Evolutionary conservation across 306 rosid genomes (phyloP).

Genomic region (Vigna hirtella): DNA sequence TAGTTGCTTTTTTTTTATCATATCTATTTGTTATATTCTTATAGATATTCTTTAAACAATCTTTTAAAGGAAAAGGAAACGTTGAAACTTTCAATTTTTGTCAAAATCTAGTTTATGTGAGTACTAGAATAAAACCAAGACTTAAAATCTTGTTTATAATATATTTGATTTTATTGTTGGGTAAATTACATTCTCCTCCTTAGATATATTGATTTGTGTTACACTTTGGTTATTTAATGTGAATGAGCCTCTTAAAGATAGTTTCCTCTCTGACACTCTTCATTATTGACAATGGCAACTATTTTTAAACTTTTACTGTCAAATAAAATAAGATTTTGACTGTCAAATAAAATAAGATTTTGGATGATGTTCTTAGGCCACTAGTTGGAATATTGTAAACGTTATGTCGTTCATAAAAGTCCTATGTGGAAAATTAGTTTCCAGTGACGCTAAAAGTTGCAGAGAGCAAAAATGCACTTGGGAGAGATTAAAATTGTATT

Average conservation of each 20-base stretch:
- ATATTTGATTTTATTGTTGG: constrained; percentile 18
- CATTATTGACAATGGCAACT: background rate
- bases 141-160: constrained; percentile 36
- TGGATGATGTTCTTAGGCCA: background rate
- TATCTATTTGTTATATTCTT: constrained; percentile 10
- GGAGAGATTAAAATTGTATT: background rate
- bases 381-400: background rate
- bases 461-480: background rate
- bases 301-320: background rate
- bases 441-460: background rate
- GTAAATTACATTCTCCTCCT: background rate
- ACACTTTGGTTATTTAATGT: background rate
- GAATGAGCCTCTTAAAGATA: background rate
- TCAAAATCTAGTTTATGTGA: constrained; percentile 21
- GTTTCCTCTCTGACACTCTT: background rate
- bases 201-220: background rate
- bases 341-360: background rate
- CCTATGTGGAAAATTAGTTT: background rate
- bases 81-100: constrained; percentile 33
- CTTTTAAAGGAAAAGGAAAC: constrained; percentile 27
- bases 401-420: background rate
- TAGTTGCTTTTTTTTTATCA: constrained; percentile 27
- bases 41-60: constrained; percentile 28
- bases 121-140: background rate
- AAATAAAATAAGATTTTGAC: background rate